Evolutionary conservation across 306 rosid species (phyloP), one percentile per base, ranked within the genome.

Genomic region (Albizia julibrissin): DNA sequence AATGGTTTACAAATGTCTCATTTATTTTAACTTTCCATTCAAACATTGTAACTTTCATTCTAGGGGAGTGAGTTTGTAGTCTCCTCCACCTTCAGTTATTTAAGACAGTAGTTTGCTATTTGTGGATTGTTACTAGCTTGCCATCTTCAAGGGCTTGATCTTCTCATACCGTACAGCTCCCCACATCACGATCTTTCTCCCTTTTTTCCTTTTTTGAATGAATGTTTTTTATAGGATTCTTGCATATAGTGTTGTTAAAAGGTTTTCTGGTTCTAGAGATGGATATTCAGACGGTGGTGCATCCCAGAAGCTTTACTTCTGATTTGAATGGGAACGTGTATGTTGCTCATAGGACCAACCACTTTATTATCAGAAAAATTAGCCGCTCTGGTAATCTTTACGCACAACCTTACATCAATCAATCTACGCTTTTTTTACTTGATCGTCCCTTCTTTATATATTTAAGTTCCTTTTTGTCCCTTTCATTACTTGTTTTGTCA

Each of bases 291-390:
- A n/a, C n/a, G n/a, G n/a, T n/a, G n/a, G n/a, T n/a, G n/a, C n/a
- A n/a, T n/a, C 97, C 97, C 10, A 62, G 12, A 82, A 91, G 94
- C 69, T 91, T 93, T 59, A 92, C 94, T 1, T 69, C 90, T 76
- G 92, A 86, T 83, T 62, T 34, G 1, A 90, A 74, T 75, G 98
- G 98, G 56, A 90, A 87, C 50, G 81, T 93, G 49, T 93, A 89
- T 56, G 94, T 93, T 33, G 98, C 92, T 78, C 97, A 93, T 72
- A 69, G 40, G 78, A 44, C 18, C 31, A 88, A 81, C 64, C 26
- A 22, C n/a, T 89, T 72, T 13, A 90, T 72, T 13, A 90, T 93
- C 43, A 74, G 98, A 79, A 91, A 91, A 54, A 90, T 93, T 46
- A 81, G 85, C n/a, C 44, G 64, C 46, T 72, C 88, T 80, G 97